A percentile compares a stretch with the other conserved stretches of the same genome.
Conservation (phyloP, 164 flowering plant genomes). For the Vitis vinifera region ASM3070453v1 NC_081813.1:6485001-6485500, state of each 20-base stretch:
- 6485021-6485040: no score
- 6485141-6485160: background rate
- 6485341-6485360: constrained; percentile 38
- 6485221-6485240: constrained; percentile 1
- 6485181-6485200: constrained; percentile 1
- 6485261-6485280: constrained; percentile 14
- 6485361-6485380: constrained; percentile 37
- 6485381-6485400: constrained; percentile 31
- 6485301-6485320: constrained; percentile 32
- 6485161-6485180: background rate
- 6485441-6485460: constrained; percentile 34
- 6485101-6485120: background rate
- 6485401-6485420: constrained; percentile 50
- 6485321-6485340: constrained; percentile 31
- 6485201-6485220: background rate
- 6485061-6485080: no score
- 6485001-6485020: no score
- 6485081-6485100: no score
- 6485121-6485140: background rate
- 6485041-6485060: no score
- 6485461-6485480: constrained; percentile 26
- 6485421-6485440: constrained; percentile 44
- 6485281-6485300: constrained; percentile 15
- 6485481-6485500: background rate
- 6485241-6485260: constrained; percentile 1